Base-by-base conservation (phyloP, 2,329 filamentous ascomycete genomes). In the Diaporthe helianthi region DNA sequence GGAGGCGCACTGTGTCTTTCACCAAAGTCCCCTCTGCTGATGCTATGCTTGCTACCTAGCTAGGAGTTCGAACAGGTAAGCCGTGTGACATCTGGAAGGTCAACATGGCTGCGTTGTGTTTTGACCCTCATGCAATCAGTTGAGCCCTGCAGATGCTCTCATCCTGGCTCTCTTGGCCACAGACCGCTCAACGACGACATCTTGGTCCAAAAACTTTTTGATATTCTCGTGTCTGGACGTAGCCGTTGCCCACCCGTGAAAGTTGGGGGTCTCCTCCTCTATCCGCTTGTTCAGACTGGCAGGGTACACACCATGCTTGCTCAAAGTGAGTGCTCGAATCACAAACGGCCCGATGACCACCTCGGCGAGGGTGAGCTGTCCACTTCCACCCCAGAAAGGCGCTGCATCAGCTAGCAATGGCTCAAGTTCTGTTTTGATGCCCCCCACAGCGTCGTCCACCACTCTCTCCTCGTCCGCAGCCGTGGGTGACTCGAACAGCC, bases 291-390 rank as follows among this genome's bases (percentile, higher is more conserved):
- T 75, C 67, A 89, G 76, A 38, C 77, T 84, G 65, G 75, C 55
- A 0, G 86, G 88, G 67, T 86, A 75, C 15, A 91, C 70, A 1
- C 81, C 81, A 38, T 86, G 80, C 73, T 89, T 88, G 0, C 83
- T 41, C 41, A 58, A 70, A 0, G 24, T 22, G 31, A 67, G 29
- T n/a, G 68, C 49, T 17, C 52, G 31, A 19, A 64, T 60, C 17
- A 71, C 65, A 36, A 69, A 72, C 3, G 46, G 51, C 7, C 67
- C 55, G 78, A 64, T 65, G 12, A 71, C 70, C 78, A 92, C 91
- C 85, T 94, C 92, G 6, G 88, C 92, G 29, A 93, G 78, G 0
- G 91, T 93, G 51, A 93, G 75, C 74, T 80, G 86, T n/a, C 85
- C 80, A 44, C 83, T 86, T 0, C 88, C 89, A 1, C 84, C 86